Conservation (phyloP, 2,329 filamentous ascomycete species). For the Tolypocladium ovalisporum region DNA sequence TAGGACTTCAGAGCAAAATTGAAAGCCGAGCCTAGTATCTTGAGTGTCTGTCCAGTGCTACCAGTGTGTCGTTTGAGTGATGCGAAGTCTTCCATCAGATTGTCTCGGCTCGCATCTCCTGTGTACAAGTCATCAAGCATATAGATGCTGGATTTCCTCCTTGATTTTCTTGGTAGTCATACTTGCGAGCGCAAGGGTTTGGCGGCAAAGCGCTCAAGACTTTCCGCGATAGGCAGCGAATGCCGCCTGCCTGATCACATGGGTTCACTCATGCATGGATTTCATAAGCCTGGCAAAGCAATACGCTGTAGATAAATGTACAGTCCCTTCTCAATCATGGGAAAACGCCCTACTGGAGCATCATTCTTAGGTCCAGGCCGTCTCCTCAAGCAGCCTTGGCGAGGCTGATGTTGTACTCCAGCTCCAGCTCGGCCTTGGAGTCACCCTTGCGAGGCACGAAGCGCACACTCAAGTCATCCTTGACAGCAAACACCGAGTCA, state of each 20-base stretch:
- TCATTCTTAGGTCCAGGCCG: background rate
- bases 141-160: background rate
- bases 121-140: background rate
- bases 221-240: background rate
- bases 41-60: too few species aligned
- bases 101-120: background rate
- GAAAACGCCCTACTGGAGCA: too few species aligned
- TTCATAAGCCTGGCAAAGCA: background rate
- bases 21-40: background rate
- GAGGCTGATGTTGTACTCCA: slow-evolving; percentile 51
- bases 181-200: too few species aligned
- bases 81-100: background rate
- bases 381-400: slow-evolving; percentile 3
- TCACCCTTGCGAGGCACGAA: slow-evolving; percentile 27
- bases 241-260: background rate
- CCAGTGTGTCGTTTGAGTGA: too few species aligned
- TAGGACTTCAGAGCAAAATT: background rate
- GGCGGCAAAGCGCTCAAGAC: background rate
- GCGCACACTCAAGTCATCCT: slow-evolving; percentile 34
- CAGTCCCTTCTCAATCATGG: background rate
- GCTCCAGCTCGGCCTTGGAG: slow-evolving; percentile 41
- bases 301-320: background rate
- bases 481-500: slow-evolving; percentile 44
- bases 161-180: background rate
- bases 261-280: background rate